Conservation (phyloP, 768 basidiomycete species). For the Boletus fagicola region DNA sequence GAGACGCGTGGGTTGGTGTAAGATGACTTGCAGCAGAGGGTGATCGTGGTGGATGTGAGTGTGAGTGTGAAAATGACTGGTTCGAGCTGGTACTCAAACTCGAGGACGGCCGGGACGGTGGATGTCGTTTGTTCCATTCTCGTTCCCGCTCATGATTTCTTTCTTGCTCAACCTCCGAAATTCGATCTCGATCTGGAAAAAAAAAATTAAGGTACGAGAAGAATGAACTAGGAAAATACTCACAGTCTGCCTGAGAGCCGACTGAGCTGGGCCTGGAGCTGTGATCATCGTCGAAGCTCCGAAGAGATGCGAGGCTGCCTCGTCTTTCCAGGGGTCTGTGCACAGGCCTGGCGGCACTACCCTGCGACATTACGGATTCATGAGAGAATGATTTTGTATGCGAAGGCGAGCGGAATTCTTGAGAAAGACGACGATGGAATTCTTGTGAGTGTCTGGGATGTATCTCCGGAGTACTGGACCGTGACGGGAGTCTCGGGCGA, state of each 20-base stretch:
- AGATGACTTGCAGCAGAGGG: slow-evolving; percentile 39
- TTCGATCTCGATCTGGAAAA: slow-evolving; percentile 44
- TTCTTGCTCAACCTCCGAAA: slow-evolving; percentile 43
- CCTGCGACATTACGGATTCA: slow-evolving; percentile 13
- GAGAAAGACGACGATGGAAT: slow-evolving; percentile 26
- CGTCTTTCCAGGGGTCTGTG: slow-evolving; percentile 23
- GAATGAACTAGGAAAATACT: slow-evolving; percentile 22
- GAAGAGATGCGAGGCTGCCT: slow-evolving; percentile 42
- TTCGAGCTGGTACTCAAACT: slow-evolving; percentile 40
- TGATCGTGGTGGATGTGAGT: slow-evolving; percentile 39
- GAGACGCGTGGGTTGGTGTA: slow-evolving; percentile 31
- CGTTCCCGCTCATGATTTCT: slow-evolving; percentile 49
- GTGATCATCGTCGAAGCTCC: slow-evolving; percentile 40
- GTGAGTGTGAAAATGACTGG: slow-evolving; percentile 35
- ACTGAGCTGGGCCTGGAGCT: slow-evolving; percentile 46
- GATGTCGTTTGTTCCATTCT: slow-evolving; percentile 52
- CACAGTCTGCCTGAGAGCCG: slow-evolving; percentile 54
- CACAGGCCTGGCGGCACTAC: slow-evolving; percentile 4
- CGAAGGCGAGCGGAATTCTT: slow-evolving; percentile 29
- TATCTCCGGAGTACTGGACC: slow-evolving; percentile 25
- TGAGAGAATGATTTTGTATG: slow-evolving; percentile 22
- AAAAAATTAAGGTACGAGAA: background rate
- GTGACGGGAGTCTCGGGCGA: slow-evolving; percentile 28
- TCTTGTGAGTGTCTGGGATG: slow-evolving; percentile 30
- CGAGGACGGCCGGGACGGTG: slow-evolving; percentile 42